These are phyloP conservation scores for Pleurotus sapidus DNA, from an alignment of 768 basidiomycete species.

Conservation along the genomic window DNA sequence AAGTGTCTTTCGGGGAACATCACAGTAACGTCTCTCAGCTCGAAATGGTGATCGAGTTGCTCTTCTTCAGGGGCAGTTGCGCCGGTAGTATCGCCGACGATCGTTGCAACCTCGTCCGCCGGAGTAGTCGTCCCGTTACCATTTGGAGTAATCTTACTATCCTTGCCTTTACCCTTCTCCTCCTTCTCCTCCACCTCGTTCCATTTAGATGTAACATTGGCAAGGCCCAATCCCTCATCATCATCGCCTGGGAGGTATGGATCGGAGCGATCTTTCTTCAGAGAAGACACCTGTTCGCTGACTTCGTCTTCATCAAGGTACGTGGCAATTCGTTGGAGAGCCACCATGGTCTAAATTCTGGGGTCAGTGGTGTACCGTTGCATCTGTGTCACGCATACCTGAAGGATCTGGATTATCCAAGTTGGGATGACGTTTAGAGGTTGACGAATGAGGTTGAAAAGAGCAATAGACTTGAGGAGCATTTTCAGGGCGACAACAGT, in stretches of 20 bases:
- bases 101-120: conserved; percentile 1
- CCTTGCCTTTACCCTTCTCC: conserved; percentile 18
- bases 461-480: conserved; percentile 56
- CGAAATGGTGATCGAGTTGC: conserved; percentile 54
- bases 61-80: conserved; percentile 12
- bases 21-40: conserved; percentile 63
- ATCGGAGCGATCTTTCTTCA: conserved; percentile 39
- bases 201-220: conserved; percentile 62
- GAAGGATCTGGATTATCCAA: conserved; percentile 76
- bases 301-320: conserved; percentile 75
- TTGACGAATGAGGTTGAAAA: conserved; percentile 81
- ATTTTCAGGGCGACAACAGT: neutral
- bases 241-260: conserved; percentile 26
- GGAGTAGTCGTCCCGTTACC: conserved; percentile 12
- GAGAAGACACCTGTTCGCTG: conserved; percentile 57
- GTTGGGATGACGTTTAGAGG: conserved; percentile 76
- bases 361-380: neutral
- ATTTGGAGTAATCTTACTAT: conserved; percentile 14
- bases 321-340: conserved; percentile 63
- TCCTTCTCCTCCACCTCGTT: conserved; percentile 39
- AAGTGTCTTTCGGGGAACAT: conserved; percentile 71
- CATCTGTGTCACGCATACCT: conserved; percentile 28
- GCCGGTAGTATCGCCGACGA: neutral
- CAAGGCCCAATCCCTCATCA: conserved; percentile 50
- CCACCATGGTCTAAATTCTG: conserved; percentile 48